A percentile compares a stretch with the other conserved stretches of the same genome.
phyloP scores from a whole-genome alignment of 768 basidiomycete species.

The Mycena capillaripes region DNA sequence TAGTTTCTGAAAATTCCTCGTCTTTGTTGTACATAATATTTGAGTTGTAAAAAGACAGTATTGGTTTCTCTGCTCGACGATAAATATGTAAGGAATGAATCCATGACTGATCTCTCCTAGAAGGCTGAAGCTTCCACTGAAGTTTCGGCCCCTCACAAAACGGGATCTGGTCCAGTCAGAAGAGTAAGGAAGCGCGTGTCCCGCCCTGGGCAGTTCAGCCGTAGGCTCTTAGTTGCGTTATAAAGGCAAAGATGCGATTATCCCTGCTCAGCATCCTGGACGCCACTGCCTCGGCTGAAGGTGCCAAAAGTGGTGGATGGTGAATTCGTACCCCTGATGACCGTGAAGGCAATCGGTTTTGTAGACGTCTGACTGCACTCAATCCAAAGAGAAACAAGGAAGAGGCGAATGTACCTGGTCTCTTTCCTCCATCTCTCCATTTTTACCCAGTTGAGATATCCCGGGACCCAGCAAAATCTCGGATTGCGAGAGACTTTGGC shows the following conservation, averaged over 20 bases:
- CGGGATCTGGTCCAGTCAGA: not conserved
- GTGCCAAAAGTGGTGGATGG: conserved; percentile 7
- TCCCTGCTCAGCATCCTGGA: conserved; percentile 10
- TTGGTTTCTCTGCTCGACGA: no score
- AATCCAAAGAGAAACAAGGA: not conserved
- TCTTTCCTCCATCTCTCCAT: conserved; percentile 4
- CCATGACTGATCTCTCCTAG: no score
- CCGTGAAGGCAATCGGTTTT: conserved; percentile 25
- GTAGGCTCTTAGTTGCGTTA: not conserved
- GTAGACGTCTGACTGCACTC: not conserved
- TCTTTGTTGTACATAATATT: not conserved
- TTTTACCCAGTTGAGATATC: not conserved
- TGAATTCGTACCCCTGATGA: not conserved
- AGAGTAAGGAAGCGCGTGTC: not conserved
- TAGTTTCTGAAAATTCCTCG: not conserved
- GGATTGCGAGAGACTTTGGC: conserved; percentile 12
- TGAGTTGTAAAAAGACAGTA: not conserved
- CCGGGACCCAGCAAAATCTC: conserved; percentile 22
- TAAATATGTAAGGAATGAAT: no score
- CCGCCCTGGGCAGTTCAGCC: not conserved
- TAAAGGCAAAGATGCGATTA: not conserved
- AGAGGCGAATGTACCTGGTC: conserved; percentile 9
- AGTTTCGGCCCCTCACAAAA: no score
- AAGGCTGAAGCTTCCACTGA: no score
- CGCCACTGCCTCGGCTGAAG: conserved; percentile 3